Evolutionary conservation across 163 green algal genomes (phyloP).

Genomic region (Prototheca wickerhamii): DNA sequence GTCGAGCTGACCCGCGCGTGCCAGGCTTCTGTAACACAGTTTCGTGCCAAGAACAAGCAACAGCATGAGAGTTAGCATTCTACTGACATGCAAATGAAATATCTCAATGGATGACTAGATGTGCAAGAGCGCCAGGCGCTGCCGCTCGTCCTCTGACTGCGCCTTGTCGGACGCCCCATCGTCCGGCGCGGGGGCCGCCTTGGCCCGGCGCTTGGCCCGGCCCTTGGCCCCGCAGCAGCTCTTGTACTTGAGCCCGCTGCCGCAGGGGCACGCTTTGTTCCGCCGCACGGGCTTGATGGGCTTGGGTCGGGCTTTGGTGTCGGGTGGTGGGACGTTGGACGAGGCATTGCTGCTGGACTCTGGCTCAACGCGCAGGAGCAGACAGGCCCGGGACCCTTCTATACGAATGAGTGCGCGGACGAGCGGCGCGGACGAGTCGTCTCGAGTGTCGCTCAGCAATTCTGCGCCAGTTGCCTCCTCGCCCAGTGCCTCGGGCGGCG

Average conservation of each 20-base stretch:
- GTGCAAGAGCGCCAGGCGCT: background rate
- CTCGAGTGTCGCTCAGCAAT: background rate
- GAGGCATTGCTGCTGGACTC: background rate
- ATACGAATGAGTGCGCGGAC: background rate
- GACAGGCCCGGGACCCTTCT: background rate
- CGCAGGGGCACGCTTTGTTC: conserved; percentile 15
- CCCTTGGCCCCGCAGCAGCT: conserved; percentile 8
- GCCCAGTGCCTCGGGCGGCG: too few species aligned
- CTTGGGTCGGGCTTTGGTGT: too few species aligned
- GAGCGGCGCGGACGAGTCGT: background rate
- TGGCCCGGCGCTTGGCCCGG: too few species aligned
- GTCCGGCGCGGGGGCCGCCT: too few species aligned
- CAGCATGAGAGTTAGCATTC: background rate
- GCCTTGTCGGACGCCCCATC: background rate
- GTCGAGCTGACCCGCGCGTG: too few species aligned
- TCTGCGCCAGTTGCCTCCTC: too few species aligned
- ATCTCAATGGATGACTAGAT: background rate
- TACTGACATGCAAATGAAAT: background rate
- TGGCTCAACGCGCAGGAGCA: background rate
- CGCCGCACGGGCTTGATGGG: too few species aligned
- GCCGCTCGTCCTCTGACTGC: background rate
- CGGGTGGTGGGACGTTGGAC: background rate
- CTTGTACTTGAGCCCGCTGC: conserved; percentile 16
- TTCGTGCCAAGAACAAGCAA: background rate
- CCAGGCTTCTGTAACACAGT: background rate